phyloP scores from a whole-genome alignment of 176 grass and related monocot species.

The Pharus latifolius region DNA sequence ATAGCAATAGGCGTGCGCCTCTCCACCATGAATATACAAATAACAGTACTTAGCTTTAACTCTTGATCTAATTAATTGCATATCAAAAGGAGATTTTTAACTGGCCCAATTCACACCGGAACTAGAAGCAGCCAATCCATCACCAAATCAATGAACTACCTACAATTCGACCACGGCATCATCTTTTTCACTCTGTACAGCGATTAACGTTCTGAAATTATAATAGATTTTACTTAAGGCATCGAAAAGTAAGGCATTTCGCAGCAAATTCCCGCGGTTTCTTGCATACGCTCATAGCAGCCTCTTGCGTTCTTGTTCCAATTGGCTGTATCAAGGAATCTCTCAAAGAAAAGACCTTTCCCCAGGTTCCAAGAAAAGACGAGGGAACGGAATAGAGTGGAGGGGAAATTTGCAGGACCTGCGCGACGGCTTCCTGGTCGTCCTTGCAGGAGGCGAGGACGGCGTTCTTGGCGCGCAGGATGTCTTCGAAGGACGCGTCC shows the following conservation, averaged over 20 bases:
- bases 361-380: neutral
- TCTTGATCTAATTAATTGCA: neutral
- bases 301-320: neutral
- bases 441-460: constrained; percentile 77
- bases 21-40: constrained; percentile 11
- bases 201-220: neutral
- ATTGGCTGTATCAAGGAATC: neutral
- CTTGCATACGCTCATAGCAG: neutral
- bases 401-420: constrained; percentile 28
- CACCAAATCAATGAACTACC: neutral
- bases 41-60: neutral
- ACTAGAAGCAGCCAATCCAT: neutral
- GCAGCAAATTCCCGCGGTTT: neutral
- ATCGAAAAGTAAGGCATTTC: neutral
- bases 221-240: neutral
- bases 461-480: constrained; percentile 84
- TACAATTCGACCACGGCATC: neutral
- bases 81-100: neutral
- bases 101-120: neutral
- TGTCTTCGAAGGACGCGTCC: constrained; percentile 82
- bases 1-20: neutral
- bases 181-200: neutral
- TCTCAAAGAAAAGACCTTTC: neutral
- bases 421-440: constrained; percentile 67
- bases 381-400: neutral